Percentiles rank a stretch among this genome's conserved stretches.
These are phyloP conservation scores for Marchantia polymorpha DNA, from an alignment of 225 moss, liverwort and hornwort genomes.

Conservation along the genomic window DNA sequence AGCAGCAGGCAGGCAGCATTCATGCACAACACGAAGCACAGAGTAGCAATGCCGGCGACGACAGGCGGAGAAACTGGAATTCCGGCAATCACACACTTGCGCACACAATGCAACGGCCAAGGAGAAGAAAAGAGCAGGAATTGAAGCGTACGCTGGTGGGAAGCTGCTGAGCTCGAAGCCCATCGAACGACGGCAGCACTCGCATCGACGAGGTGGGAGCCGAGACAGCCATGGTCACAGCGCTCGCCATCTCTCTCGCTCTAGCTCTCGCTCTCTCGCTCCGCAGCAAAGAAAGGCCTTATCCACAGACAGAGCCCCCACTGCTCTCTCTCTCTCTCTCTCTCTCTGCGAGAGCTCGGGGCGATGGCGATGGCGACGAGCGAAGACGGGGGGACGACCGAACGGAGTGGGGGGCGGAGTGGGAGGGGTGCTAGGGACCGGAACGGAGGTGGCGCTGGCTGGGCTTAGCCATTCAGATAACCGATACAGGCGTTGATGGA, in stretches of 20 bases:
- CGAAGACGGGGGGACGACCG: not conserved
- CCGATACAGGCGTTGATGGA: not conserved
- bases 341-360: not conserved
- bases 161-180: conserved; percentile 11
- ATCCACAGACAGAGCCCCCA: not conserved
- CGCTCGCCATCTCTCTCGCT: conserved; percentile 13
- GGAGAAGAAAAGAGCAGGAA: not conserved
- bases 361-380: not conserved
- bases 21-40: not conserved
- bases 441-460: not conserved
- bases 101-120: too few species aligned
- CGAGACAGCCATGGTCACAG: conserved; percentile 13
- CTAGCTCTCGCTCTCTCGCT: not conserved
- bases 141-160: not conserved
- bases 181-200: conserved; percentile 18
- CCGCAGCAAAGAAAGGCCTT: not conserved
- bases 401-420: not conserved
- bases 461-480: not conserved
- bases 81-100: too few species aligned
- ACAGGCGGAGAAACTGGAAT: too few species aligned
- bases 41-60: not conserved
- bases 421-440: not conserved
- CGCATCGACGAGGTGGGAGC: not conserved
- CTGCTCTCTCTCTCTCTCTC: not conserved
- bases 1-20: not conserved